Percentiles rank a stretch among this genome's conserved stretches.
These are phyloP conservation scores for Camelina laxa DNA, from an alignment of 345 rosid genomes.

Conservation along the genomic window DNA sequence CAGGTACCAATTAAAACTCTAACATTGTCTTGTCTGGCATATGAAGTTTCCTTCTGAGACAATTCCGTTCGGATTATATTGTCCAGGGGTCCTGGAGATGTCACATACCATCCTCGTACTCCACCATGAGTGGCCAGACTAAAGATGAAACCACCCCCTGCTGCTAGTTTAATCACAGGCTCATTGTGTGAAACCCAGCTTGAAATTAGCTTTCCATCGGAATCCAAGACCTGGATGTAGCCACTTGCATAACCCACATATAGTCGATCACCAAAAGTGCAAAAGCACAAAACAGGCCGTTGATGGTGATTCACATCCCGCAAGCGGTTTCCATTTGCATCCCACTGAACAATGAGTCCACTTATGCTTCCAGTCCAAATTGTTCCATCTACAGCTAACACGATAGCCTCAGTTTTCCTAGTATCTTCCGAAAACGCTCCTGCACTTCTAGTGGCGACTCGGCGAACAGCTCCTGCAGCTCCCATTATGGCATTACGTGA, in stretches of 20 bases:
- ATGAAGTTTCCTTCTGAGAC: conserved; percentile 59
- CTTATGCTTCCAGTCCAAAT: conserved; percentile 80
- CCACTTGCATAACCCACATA: conserved; percentile 89
- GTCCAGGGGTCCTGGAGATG: conserved; percentile 92
- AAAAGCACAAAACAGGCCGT: conserved; percentile 71
- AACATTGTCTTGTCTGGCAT: conserved; percentile 61
- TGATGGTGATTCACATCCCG: conserved; percentile 69
- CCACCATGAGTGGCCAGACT: conserved; percentile 98
- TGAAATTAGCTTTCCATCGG: conserved; percentile 78
- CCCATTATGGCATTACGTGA: conserved; percentile 94
- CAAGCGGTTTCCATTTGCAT: conserved; percentile 73
- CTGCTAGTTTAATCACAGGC: conserved; percentile 82
- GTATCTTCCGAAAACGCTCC: conserved; percentile 72
- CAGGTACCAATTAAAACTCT: conserved; percentile 84
- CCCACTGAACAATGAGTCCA: conserved; percentile 81
- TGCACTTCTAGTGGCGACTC: conserved; percentile 77
- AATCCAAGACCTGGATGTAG: conserved; percentile 74
- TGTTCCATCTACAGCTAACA: conserved; percentile 68
- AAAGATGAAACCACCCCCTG: conserved; percentile 65
- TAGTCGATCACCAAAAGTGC: conserved; percentile 64
- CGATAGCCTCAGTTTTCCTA: conserved; percentile 80
- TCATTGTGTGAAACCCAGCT: conserved; percentile 87
- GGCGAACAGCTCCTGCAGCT: conserved; percentile 93
- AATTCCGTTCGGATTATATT: conserved; percentile 64
- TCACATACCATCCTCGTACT: conserved; percentile 83